Base-by-base conservation (phyloP, 2,329 filamentous ascomycete species). In the Colletotrichum sp. region DNA sequence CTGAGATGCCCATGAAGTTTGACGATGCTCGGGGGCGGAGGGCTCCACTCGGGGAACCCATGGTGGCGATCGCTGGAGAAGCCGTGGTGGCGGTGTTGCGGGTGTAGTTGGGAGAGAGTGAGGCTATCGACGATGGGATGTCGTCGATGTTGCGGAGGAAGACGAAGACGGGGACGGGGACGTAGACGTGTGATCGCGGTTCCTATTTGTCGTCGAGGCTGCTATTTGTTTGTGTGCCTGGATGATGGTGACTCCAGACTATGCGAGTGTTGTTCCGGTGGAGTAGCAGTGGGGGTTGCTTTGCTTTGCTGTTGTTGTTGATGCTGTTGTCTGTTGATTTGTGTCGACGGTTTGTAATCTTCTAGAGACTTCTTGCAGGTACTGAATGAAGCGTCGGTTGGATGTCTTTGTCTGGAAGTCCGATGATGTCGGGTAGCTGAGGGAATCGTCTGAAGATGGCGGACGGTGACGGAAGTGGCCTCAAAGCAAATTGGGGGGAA, bases 41-140 rank as follows among this genome's bases (percentile, higher is more conserved):
- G 72, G 69, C 24, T 75, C 72, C 72, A 71, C 72, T 75, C 69
- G 72, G 69, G 69, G 72, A 75, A 72, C 69, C 72, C 72, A 75
- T 75, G 69, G 44, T 75, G 72, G 72, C 69, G 72, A 75, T 72
- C 63, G 72, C 69, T 68, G 72, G 72, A 63, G 72, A 75, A 72
- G 72, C 72, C 72, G 69, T 75, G 72, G 72, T 75, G 69, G 67
- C 65, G 69, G 72, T 68, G 44, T 66, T 68, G 36, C 18, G 67
- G 64, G 21, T 39, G 36, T 32, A 55, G 15, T 28, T 66, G 16
- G 60, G 26, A 18, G 55, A 52, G 18, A 28, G 30, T 16, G 5
- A 30, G 16, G 30, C 4, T 57, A 21, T 63, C 39, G 59, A 74
- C 62, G 69, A 63, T 60, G 60, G 49, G 44, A 18, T 69, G 32